Evolutionary conservation across 768 basidiomycete genomes (phyloP).

Genomic region (Russula emetica): DNA sequence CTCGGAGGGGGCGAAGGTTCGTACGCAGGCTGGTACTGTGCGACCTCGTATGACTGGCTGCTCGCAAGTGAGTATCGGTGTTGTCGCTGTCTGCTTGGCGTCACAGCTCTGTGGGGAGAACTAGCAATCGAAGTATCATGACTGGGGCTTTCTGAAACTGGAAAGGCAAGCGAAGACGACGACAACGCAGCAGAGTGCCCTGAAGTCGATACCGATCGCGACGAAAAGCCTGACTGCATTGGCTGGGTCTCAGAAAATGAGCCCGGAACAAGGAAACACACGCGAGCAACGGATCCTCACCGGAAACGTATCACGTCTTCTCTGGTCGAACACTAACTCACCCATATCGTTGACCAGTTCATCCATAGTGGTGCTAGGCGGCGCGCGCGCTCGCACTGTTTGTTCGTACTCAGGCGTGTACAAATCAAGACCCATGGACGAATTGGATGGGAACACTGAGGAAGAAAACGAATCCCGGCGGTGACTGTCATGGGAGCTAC

Average conservation of each 20-base stretch:
- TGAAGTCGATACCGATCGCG: conserved; percentile 23
- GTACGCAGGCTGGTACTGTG: conserved; percentile 45
- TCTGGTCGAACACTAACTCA: conserved; percentile 53
- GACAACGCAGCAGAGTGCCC: conserved; percentile 21
- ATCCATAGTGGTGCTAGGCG: conserved; percentile 44
- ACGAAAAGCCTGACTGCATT: conserved; percentile 11
- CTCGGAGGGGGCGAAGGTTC: conserved; percentile 40
- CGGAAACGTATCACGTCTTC: conserved; percentile 54
- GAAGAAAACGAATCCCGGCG: conserved; percentile 54
- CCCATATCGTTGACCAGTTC: conserved; percentile 59
- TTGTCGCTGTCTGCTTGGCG: conserved; percentile 22
- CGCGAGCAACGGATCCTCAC: conserved; percentile 35
- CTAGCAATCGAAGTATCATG: conserved; percentile 29
- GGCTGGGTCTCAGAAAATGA: conserved; percentile 4
- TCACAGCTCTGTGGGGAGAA: conserved; percentile 15
- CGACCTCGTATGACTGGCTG: conserved; percentile 33
- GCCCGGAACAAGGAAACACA: neutral
- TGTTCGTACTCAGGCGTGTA: conserved; percentile 75
- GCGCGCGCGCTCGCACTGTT: conserved; percentile 33
- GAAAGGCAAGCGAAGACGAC: conserved; percentile 34
- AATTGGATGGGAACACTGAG: conserved; percentile 57
- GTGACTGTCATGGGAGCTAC: conserved; percentile 38
- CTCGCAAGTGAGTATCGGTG: conserved; percentile 29
- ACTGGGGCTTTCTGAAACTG: conserved; percentile 36
- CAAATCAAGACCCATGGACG: conserved; percentile 57